Evolutionary conservation across 2,329 filamentous ascomycete species (phyloP), one percentile per base, ranked within the genome.

Genomic region (Xylaria sp.): DNA sequence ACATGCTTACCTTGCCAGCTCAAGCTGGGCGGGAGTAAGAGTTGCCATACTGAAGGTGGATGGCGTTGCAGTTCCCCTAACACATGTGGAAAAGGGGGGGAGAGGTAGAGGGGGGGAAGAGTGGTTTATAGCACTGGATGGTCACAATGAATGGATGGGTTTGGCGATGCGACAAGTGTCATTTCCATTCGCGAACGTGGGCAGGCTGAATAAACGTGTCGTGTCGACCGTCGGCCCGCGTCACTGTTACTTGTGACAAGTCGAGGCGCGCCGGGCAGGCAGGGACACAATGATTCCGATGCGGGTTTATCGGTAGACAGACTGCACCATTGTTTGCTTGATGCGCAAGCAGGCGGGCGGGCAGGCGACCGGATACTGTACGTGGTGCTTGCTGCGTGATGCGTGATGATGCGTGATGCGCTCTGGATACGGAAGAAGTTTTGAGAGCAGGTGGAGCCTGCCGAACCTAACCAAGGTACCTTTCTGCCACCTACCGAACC

Each of bases 1-100:
- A 45, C 81, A 59, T 34, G 55, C 62, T 24, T 78, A 88, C 87
- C 81, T 86, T 74, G 88, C 86, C 63, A 89, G 83, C 82, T 89
- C 87, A 70, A 84, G 82, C 79, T 88, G 86, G 74, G 85, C 84
- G 71, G 87, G 78, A 19, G 82, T 82, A 48, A 85, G 73, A 61
- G 77, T 74, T 32, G 77, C 76, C 77, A 79, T 79, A 50, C 71
- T 75, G 64, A 54, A 64, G 50, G 60, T 19, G 50, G 59, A 70
- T 66, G 69, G 51, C 67, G 67, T 69, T 48, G 68, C 45, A 17
- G 55, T 32, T 51, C 67, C 39, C 54, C 51, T 66, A 65, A 69
- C 47, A 59, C 74, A 75, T 75, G 47, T 72, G 72, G 66, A 42
- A 58, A 50, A 61, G 57, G n/a, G 45, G 54, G 61, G 24, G 64